These are phyloP conservation scores for Paraglomus occultum DNA, from an alignment of 192 early-diverging fungal species.

Conservation along the genomic window DNA sequence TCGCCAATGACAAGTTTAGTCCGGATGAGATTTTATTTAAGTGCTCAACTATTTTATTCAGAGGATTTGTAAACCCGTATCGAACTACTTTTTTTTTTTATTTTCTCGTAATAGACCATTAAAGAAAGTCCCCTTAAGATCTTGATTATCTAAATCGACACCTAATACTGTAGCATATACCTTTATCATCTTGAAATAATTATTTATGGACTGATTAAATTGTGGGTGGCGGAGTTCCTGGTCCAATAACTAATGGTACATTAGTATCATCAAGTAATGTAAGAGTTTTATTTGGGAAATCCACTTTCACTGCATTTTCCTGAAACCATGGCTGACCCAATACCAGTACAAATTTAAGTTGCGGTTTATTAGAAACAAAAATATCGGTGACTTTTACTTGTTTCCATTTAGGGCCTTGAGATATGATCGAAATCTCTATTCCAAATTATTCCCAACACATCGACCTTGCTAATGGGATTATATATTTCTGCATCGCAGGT, in stretches of 20 bases:
- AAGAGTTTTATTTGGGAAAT: slow-evolving; percentile 19
- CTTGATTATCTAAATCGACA: too few species aligned
- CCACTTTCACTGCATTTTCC: slow-evolving; percentile 2
- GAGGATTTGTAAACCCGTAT: too few species aligned
- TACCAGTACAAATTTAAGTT: slow-evolving; percentile 17
- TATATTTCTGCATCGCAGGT: slow-evolving; percentile 3
- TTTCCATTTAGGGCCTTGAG: slow-evolving; percentile 15
- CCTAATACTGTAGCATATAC: slow-evolving; percentile 10
- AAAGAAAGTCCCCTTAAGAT: too few species aligned
- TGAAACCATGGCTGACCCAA: slow-evolving; percentile 19
- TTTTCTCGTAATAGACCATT: too few species aligned
- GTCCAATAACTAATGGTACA: slow-evolving; percentile 19
- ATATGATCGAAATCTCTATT: neutral
- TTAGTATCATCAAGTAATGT: slow-evolving; percentile 17
- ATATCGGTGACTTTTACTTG: slow-evolving; percentile 19
- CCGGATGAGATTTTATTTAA: too few species aligned
- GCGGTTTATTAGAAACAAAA: slow-evolving; percentile 22
- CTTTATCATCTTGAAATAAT: slow-evolving; percentile 18
- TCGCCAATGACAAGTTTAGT: too few species aligned
- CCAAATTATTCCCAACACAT: slow-evolving; percentile 9
- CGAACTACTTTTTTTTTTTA: too few species aligned
- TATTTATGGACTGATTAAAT: neutral
- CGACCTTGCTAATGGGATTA: slow-evolving; percentile 5
- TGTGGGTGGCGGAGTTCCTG: neutral
- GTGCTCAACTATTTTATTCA: too few species aligned